These are phyloP conservation scores for Meyerozyma guilliermondii DNA, from an alignment of 1,139 yeast species.

Conservation along the genomic window DNA sequence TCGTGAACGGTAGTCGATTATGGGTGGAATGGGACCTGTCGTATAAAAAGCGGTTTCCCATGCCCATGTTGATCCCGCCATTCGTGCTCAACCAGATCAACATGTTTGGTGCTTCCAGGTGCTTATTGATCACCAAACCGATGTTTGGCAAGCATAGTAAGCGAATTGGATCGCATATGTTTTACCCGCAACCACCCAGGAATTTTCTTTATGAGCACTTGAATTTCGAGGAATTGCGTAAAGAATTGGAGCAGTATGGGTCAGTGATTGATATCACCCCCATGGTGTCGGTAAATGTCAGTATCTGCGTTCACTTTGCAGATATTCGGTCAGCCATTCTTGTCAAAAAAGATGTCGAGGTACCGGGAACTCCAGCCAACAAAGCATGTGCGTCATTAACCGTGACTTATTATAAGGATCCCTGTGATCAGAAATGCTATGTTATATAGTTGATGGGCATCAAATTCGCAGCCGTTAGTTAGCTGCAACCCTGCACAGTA, in stretches of 20 bases:
- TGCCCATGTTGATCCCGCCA: slow-evolving; percentile 18
- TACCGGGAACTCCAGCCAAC: slow-evolving; percentile 30
- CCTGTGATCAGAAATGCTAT: slow-evolving; percentile 49
- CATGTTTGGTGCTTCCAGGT: slow-evolving; percentile 29
- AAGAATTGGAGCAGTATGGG: slow-evolving; percentile 57
- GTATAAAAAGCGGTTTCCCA: slow-evolving; percentile 27
- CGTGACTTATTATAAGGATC: slow-evolving; percentile 64
- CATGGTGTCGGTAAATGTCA: slow-evolving; percentile 58
- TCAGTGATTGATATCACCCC: slow-evolving; percentile 60
- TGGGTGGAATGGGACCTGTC: slow-evolving; percentile 36
- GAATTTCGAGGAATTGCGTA: slow-evolving; percentile 26
- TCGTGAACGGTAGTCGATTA: slow-evolving; percentile 54
- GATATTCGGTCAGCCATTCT: slow-evolving; percentile 59
- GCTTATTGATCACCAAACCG: slow-evolving; percentile 26
- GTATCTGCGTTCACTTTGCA: slow-evolving; percentile 58
- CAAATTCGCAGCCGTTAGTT: neutral
- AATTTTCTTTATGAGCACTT: slow-evolving; percentile 27
- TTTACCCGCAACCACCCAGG: slow-evolving; percentile 28
- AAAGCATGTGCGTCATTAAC: slow-evolving; percentile 57
- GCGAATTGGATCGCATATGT: slow-evolving; percentile 15
- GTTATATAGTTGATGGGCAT: neutral
- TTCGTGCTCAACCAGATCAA: slow-evolving; percentile 24
- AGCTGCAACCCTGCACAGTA: neutral
- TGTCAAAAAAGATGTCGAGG: slow-evolving; percentile 48
- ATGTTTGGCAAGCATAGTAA: slow-evolving; percentile 18